Evolutionary conservation across 345 rosid species (phyloP).

Genomic region (Firmiana major): DNA sequence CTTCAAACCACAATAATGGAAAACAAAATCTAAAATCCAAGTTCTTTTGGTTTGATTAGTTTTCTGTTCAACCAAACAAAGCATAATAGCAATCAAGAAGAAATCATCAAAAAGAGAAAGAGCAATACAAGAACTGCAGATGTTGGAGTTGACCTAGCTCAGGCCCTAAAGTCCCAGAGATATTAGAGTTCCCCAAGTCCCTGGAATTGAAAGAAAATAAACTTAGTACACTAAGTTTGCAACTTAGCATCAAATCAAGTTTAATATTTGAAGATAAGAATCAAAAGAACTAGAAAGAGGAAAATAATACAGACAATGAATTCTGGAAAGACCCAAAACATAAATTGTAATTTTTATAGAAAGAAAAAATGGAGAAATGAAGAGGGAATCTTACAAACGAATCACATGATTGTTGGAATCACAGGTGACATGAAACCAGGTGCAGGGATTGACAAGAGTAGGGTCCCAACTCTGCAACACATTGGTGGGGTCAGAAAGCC

Average conservation of each 20-base stretch:
- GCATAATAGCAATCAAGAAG: not conserved
- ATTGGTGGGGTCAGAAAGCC: constrained; percentile 63
- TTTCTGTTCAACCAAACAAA: not conserved
- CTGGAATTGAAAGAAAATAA: constrained; percentile 27
- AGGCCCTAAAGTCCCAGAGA: constrained; percentile 68
- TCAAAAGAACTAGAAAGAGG: not conserved
- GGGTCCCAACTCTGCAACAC: constrained; percentile 91
- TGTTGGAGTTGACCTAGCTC: constrained; percentile 63
- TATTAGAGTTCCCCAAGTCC: constrained; percentile 64
- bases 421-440: constrained; percentile 84
- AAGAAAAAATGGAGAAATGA: not conserved
- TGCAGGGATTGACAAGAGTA: constrained; percentile 83
- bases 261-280: not conserved
- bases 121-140: constrained; percentile 56
- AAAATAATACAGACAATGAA: not conserved
- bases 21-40: not conserved
- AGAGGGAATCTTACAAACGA: constrained; percentile 40
- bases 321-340: not conserved
- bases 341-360: not conserved
- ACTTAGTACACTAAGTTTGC: not conserved
- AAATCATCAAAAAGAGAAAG: not conserved
- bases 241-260: constrained; percentile 6
- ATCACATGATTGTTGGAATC: constrained; percentile 62
- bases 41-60: not conserved
- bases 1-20: not conserved